These are phyloP conservation scores for Jimgerdemannia lactiflua DNA, from an alignment of 192 early-diverging fungal species.

Conservation along the genomic window DNA sequence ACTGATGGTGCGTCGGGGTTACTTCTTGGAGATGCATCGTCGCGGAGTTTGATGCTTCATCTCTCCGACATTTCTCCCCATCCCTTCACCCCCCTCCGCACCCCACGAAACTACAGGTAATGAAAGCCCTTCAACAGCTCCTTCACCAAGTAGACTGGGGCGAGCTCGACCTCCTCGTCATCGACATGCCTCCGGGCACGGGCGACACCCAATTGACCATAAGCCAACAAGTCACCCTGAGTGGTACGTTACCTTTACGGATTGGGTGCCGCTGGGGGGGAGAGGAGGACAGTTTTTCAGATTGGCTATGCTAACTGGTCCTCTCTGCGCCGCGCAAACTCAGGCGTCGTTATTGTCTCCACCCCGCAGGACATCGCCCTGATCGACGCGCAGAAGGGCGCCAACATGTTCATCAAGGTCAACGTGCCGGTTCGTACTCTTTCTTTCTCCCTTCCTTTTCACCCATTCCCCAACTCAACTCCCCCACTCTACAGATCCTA, in stretches of 20 bases:
- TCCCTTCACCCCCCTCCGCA: neutral
- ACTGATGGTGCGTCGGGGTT: slow-evolving; percentile 61
- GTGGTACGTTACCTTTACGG: slow-evolving; percentile 32
- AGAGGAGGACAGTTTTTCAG: neutral
- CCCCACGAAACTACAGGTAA: slow-evolving; percentile 42
- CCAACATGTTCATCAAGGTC: slow-evolving; percentile 82
- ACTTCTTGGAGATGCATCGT: too few species aligned
- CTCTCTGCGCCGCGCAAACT: neutral
- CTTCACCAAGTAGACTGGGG: slow-evolving; percentile 83
- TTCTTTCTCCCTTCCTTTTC: neutral
- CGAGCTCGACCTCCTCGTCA: slow-evolving; percentile 71
- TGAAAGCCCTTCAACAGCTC: slow-evolving; percentile 89
- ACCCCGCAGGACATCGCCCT: slow-evolving; percentile 92
- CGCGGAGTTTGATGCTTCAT: neutral
- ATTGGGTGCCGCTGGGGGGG: neutral
- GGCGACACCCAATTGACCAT: slow-evolving; percentile 89
- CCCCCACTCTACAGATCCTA: slow-evolving; percentile 56
- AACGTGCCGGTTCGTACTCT: slow-evolving; percentile 64
- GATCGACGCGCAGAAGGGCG: slow-evolving; percentile 74
- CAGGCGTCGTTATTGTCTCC: slow-evolving; percentile 81
- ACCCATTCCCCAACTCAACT: neutral
- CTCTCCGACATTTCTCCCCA: neutral
- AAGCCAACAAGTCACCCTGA: slow-evolving; percentile 68
- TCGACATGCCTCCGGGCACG: slow-evolving; percentile 93
- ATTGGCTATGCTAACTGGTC: neutral